Evolutionary conservation across 2,329 filamentous ascomycete genomes (phyloP).

Genomic region (Fusarium brachygibbosum): DNA sequence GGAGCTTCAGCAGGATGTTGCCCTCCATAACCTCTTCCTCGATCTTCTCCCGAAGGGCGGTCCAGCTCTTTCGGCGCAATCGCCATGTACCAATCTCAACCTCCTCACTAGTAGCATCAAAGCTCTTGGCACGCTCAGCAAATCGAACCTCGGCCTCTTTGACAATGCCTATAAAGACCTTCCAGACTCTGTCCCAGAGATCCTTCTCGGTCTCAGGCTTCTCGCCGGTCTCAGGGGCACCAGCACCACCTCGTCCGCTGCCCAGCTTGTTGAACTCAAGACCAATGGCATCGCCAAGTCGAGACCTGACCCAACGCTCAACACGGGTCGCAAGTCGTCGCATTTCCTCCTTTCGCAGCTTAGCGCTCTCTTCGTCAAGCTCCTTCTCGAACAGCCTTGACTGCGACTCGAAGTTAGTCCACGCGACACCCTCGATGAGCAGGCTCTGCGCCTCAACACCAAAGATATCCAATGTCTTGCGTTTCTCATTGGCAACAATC

Average conservation of each 20-base stretch:
- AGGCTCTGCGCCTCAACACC: slow-evolving; percentile 80
- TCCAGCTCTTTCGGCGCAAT: slow-evolving; percentile 93
- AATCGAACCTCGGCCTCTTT: slow-evolving; percentile 88
- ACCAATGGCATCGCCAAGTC: slow-evolving; percentile 87
- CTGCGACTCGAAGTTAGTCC: slow-evolving; percentile 90
- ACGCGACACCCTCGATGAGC: slow-evolving; percentile 81
- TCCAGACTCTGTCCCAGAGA: slow-evolving; percentile 97
- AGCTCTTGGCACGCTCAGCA: slow-evolving; percentile 88
- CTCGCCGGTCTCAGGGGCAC: slow-evolving; percentile 82
- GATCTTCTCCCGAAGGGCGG: slow-evolving; percentile 87
- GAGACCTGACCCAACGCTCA: slow-evolving; percentile 92
- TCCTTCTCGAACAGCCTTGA: slow-evolving; percentile 87
- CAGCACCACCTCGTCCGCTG: slow-evolving; percentile 84
- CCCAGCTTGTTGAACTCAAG: slow-evolving; percentile 97
- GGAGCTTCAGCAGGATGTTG: slow-evolving; percentile 92
- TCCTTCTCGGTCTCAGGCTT: slow-evolving; percentile 82
- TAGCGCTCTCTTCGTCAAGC: slow-evolving; percentile 86
- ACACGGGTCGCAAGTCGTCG: slow-evolving; percentile 89
- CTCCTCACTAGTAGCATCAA: slow-evolving; percentile 91
- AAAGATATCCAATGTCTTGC: slow-evolving; percentile 79
- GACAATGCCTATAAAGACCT: slow-evolving; percentile 84
- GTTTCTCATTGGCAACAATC: slow-evolving; percentile 88
- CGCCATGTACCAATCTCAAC: slow-evolving; percentile 94
- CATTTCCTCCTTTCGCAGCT: slow-evolving; percentile 95
- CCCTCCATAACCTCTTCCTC: slow-evolving; percentile 99